Evolutionary conservation across 2,329 filamentous ascomycete genomes (phyloP), one percentile per base, ranked within the genome.

Genomic region (Monosporascus sp.): DNA sequence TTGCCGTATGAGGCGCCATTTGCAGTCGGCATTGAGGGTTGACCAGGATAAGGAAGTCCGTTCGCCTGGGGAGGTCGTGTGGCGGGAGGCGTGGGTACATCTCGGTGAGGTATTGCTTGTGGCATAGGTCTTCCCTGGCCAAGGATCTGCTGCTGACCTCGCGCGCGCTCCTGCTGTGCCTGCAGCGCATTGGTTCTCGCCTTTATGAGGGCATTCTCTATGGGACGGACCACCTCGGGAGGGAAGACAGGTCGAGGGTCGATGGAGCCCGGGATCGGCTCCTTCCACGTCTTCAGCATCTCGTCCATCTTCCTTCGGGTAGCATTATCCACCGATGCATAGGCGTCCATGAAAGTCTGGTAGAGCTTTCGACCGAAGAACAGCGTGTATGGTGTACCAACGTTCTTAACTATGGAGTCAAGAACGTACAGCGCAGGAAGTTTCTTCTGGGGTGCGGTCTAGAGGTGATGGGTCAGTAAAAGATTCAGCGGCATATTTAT

Each of bases 381-480:
- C 14, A 97, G 80, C 0, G 93, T 97, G 72, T 99, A 99, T 7
- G 94, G 94, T 1, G 93, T 97, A 56, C 94, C 94, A 57, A 99
- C 91, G 76, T 99, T 97, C 73, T 99, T 99, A 68, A 96, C 92
- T 56, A 99, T 93, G 17, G 93, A 97, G 73, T 99, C 94, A 66
- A 99, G 86, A 60, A 99, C 90, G 73, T 97, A 99, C 27, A 99
- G 80, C n/a, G 94, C 90, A 18, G 94, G 92, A 3, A 99, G 78
- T 68, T 97, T 99, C 70, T 91, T 92, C 56, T 84, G 81, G 39
- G 94, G 91, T 46, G 90, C 83, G 51, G 88, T 90, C 94, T 99
- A 72, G 60, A 43, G 48, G 49, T 52, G 45, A 46, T 7, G 17
- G 17, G 24, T 46, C 5, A 46, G 43, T 46, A 11, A n/a, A 17